A percentile compares a stretch with the other conserved stretches of the same genome.
Evolutionary conservation across 129 eudicot species (phyloP).

Genomic region (Flaveria trinervia): DNA sequence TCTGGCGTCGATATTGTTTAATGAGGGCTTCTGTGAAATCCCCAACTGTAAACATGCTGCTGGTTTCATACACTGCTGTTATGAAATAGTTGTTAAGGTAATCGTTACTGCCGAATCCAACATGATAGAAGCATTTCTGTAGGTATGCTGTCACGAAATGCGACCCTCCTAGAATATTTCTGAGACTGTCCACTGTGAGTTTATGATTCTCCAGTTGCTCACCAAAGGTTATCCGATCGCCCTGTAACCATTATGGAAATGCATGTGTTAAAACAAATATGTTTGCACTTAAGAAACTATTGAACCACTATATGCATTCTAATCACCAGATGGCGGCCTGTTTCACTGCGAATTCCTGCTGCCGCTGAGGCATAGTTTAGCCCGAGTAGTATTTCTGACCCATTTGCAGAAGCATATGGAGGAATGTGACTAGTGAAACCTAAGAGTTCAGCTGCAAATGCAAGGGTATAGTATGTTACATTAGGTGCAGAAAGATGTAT

Average conservation of each 20-base stretch:
- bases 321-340: slow-evolving; percentile 42
- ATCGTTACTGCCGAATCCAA: slow-evolving; percentile 49
- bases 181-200: slow-evolving; percentile 25
- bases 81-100: slow-evolving; percentile 53
- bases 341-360: slow-evolving; percentile 41
- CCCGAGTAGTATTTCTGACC: slow-evolving; percentile 32
- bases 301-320: too few relatives aligned
- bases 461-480: neutral
- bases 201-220: slow-evolving; percentile 38
- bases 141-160: slow-evolving; percentile 28
- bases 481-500: neutral
- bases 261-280: neutral
- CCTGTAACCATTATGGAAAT: slow-evolving; percentile 23
- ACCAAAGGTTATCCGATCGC: slow-evolving; percentile 41
- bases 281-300: too few relatives aligned
- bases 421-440: slow-evolving; percentile 41
- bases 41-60: slow-evolving; percentile 26
- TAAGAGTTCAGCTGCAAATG: slow-evolving; percentile 42
- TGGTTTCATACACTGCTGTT: slow-evolving; percentile 31
- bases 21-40: slow-evolving; percentile 37
- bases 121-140: slow-evolving; percentile 37
- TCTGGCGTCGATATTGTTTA: slow-evolving; percentile 29
- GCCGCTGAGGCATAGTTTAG: slow-evolving; percentile 46
- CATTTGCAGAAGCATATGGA: slow-evolving; percentile 33
- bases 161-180: slow-evolving; percentile 14